Base-by-base conservation (phyloP, 2,329 filamentous ascomycete species). In the Fusarium agapanthi region DNA sequence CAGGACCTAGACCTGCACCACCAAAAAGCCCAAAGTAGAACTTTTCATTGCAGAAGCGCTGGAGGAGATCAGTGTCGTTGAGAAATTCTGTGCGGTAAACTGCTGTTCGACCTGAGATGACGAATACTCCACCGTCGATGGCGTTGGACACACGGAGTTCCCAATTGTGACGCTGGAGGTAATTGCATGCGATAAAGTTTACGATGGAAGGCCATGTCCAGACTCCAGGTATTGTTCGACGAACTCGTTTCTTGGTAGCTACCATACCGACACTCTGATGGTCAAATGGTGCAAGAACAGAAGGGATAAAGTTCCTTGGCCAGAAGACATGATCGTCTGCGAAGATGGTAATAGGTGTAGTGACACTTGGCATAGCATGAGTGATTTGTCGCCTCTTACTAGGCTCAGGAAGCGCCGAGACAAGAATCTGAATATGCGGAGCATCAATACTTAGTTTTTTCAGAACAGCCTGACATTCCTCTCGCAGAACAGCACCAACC, bases 111-210 rank as follows among this genome's bases (percentile, higher is more conserved):
- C 88, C 88, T 0, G 88, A 90, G 5, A 91, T 81, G 3, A 89
- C 87, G 54, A 88, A 90, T 26, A 89, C 83, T 15, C 87, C 88
- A 14, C 88, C 88, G 63, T 91, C 89, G 15, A 91, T 80, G 12
- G 85, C 81, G 67, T 87, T 88, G 12, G 86, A 87, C 0, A 87
- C 82, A 2, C 86, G 84, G 58, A 88, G 87, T 75, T 91, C 89
- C 77, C 87, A 91, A 75, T 90, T 91, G 78, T 90, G 88, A 0
- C 89, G 86, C 72, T 88, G 85, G 2, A 92, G 84, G 75, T 91
- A 91, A n/a, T 85, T 78, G 35, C 86, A 86, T 1, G 87, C 89
- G 24, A 91, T 81, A 75, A 89, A 85, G 78, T 91, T 90, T 78
- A 84, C 84, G 58, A 86, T 79, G 0, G 79, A 80, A 2, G 40